phyloP scores from a whole-genome alignment of 352 stramenopile genomes.

The Pilasporangium apinafurcum region DNA sequence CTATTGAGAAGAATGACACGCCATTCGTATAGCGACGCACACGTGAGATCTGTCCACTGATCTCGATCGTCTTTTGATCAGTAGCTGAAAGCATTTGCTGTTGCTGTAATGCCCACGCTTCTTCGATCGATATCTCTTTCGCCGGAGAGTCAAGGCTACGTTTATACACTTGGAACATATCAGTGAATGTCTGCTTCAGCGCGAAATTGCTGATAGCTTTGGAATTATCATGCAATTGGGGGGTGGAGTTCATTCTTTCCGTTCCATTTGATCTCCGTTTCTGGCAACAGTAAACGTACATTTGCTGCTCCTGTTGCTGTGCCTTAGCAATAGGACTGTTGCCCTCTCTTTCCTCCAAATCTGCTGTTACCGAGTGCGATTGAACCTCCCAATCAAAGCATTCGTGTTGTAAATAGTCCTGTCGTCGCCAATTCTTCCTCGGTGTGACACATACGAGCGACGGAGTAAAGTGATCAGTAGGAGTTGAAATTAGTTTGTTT shows the following conservation, averaged over 20 bases:
- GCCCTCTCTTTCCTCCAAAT: background rate
- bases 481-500: slow-evolving; percentile 18
- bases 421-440: slow-evolving; percentile 61
- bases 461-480: background rate
- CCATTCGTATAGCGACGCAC: slow-evolving; percentile 39
- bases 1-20: slow-evolving; percentile 39
- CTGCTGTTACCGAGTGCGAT: slow-evolving; percentile 8
- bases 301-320: slow-evolving; percentile 12
- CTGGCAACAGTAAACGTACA: slow-evolving; percentile 35
- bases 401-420: slow-evolving; percentile 40
- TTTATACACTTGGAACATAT: slow-evolving; percentile 6
- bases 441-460: slow-evolving; percentile 38
- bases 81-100: slow-evolving; percentile 23
- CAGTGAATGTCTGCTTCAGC: slow-evolving; percentile 10
- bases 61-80: no score
- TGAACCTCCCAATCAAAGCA: slow-evolving; percentile 23
- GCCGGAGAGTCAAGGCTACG: slow-evolving; percentile 1
- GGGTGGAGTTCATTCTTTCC: background rate
- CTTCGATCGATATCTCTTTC: slow-evolving; percentile 7
- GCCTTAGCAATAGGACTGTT: no score
- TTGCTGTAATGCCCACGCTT: slow-evolving; percentile 5
- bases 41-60: slow-evolving; percentile 26
- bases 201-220: background rate
- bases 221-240: background rate
- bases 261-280: slow-evolving; percentile 4